Conservation (phyloP, 176 grass and related monocot species). For the Oryza meyeriana region DNA sequence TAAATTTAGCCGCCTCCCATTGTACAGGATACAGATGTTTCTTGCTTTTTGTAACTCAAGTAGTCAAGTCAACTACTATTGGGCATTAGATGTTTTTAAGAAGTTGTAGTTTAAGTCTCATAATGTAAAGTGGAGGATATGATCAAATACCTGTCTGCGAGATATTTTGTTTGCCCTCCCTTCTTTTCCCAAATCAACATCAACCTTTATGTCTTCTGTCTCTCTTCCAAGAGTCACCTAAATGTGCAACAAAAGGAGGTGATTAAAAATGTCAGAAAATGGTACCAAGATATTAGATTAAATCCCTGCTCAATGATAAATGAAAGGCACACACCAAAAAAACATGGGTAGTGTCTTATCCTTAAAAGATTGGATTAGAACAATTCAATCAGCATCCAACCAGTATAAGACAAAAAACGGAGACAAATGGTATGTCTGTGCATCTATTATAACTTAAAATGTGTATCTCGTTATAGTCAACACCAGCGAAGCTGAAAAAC, state of each 20-base stretch:
- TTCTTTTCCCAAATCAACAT: slow-evolving; percentile 97
- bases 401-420: slow-evolving; percentile 12
- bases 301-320: background rate
- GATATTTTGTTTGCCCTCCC: slow-evolving; percentile 93
- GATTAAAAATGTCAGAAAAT: slow-evolving; percentile 15
- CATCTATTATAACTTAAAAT: background rate
- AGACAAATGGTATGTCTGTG: background rate
- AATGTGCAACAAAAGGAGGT: slow-evolving; percentile 10
- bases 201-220: slow-evolving; percentile 88
- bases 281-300: slow-evolving; percentile 13
- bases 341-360: background rate
- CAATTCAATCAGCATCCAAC: slow-evolving; percentile 1
- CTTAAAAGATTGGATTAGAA: slow-evolving; percentile 24
- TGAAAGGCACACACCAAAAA: slow-evolving; percentile 1
- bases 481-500: slow-evolving; percentile 9
- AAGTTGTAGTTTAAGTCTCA: slow-evolving; percentile 30
- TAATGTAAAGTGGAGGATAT: background rate
- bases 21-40: slow-evolving; percentile 11
- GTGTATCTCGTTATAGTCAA: background rate
- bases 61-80: slow-evolving; percentile 3
- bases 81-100: slow-evolving; percentile 15
- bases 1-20: background rate
- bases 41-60: background rate
- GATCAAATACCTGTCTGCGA: slow-evolving; percentile 67
- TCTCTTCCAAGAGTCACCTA: slow-evolving; percentile 96